Conservation (phyloP, 2,329 filamentous ascomycete genomes). For the Byssoonygena ceratinophila region DNA sequence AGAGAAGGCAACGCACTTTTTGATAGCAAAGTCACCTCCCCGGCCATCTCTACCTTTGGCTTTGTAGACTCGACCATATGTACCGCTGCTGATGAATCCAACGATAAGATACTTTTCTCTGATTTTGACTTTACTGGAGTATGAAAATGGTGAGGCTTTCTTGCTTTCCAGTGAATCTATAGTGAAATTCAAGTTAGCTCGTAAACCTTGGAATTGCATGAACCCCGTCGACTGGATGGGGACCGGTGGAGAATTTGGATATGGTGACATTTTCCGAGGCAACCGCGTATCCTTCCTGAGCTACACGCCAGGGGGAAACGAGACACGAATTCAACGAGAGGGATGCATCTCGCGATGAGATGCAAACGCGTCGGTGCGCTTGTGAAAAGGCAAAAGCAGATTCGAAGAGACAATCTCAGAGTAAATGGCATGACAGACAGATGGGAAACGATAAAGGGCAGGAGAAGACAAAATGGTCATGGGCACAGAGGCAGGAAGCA, state of each 20-base stretch:
- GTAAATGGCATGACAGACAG: too few species aligned
- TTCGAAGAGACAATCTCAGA: too few species aligned
- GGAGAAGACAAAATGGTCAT: not conserved
- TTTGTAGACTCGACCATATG: constrained; percentile 97
- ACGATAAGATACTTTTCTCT: constrained; percentile 92
- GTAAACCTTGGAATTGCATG: too few species aligned
- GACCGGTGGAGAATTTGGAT: too few species aligned
- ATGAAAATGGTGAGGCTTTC: constrained; percentile 40
- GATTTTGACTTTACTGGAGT: constrained; percentile 68
- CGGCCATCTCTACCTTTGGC: constrained; percentile 65
- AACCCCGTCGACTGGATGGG: too few species aligned
- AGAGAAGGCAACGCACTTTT: constrained; percentile 53
- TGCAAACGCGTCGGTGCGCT: too few species aligned
- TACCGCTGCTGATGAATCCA: constrained; percentile 95
- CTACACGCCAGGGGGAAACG: too few species aligned
- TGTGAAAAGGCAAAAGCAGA: too few species aligned
- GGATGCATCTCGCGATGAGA: not conserved
- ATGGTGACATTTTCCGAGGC: too few species aligned
- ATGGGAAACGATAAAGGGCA: too few species aligned
- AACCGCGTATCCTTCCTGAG: too few species aligned
- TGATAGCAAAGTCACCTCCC: constrained; percentile 86
- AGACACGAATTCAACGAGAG: not conserved
- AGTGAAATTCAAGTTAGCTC: not conserved
- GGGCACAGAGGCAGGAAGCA: not conserved
- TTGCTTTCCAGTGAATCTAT: constrained; percentile 31